Evolutionary conservation across 2,329 filamentous ascomycete species (phyloP), one percentile per base, ranked within the genome.

Genomic region (Drechmeria coniospora): DNA sequence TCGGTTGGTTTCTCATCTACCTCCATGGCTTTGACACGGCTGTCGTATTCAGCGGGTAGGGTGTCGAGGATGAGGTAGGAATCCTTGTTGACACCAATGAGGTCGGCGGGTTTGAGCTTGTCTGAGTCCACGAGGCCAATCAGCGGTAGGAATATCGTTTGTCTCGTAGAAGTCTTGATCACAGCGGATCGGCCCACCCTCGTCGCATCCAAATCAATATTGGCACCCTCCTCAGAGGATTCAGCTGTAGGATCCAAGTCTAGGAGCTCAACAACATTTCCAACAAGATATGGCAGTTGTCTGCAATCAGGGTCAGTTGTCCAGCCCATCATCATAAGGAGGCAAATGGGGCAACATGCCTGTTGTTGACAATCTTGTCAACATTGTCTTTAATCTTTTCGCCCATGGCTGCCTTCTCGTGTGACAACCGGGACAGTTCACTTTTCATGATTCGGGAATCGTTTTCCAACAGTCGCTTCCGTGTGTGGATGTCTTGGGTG

Each of bases 331-430:
- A 13, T 11, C 10, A 11, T 9, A 11, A 5, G 20, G 6, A 5
- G 6, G 20, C 10, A 21, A 5, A 21, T 5, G 9, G 10, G n/a
- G 11, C 16, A 5, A 21, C 66, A 41, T 63, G 92, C 86, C 84
- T 74, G 65, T 98, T 98, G 60, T 98, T 95, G 42, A 92, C 86
- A 47, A 98, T 98, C 72, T 98, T 98, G 43, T 98, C 92, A 47
- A 82, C 62, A 49, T 98, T 98, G 53, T 98, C 90, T 68, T 94
- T 95, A 57, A 98, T 95, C 66, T 94, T 95, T 57, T 95, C 87
- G 32, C 76, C 75, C 90, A 98, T 98, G 26, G 82, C 77, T 27
- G 79, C 74, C 62, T 93, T 93, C 61, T 98, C 90, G 47, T 98
- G 90, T 45, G 79, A 79, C 59, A 98, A 66, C 43, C 90, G 78